These are phyloP conservation scores for Delitschia confertaspora DNA, from an alignment of 495 filamentous ascomycete species.

Conservation along the genomic window DNA sequence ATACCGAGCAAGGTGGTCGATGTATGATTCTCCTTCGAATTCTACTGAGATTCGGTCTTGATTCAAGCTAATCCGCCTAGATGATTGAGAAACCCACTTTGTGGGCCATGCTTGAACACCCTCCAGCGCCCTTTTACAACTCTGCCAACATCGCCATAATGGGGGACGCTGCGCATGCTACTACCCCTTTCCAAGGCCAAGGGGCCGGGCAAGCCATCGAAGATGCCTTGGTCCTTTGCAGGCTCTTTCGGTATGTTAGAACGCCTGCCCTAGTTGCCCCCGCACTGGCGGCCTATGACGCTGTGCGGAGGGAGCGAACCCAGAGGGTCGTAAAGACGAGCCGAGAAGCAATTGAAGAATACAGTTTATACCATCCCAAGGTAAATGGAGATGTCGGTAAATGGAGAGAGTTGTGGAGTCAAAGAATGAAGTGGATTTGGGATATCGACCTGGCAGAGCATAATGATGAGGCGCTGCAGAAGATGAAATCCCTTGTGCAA, in stretches of 20 bases:
- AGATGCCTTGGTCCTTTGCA: constrained; percentile 30
- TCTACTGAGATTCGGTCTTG: not conserved
- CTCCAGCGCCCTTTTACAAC: constrained; percentile 14
- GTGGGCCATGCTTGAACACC: constrained; percentile 22
- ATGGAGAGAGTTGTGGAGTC: not conserved
- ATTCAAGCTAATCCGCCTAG: not conserved
- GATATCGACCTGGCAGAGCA: constrained; percentile 7
- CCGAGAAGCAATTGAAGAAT: constrained; percentile 34
- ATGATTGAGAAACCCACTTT: not conserved
- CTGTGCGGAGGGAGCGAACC: constrained; percentile 34
- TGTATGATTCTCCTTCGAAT: not conserved
- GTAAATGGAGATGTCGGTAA: not conserved
- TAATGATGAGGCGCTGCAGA: not conserved
- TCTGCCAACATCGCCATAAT: constrained; percentile 15
- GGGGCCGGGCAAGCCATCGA: constrained; percentile 30
- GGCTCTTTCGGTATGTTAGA: constrained; percentile 12
- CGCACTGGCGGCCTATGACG: constrained; percentile 34
- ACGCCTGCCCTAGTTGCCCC: constrained; percentile 15
- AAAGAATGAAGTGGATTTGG: constrained; percentile 6
- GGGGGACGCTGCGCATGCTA: constrained; percentile 29
- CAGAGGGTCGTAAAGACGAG: constrained; percentile 45
- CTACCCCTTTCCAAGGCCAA: constrained; percentile 24
- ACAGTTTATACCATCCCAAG: not conserved
- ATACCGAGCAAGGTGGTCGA: not conserved
- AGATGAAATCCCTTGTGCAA: too few relatives aligned